Evolutionary conservation across 1,139 yeast species (phyloP).

Genomic region (Arxiozyma heterogenica): DNA sequence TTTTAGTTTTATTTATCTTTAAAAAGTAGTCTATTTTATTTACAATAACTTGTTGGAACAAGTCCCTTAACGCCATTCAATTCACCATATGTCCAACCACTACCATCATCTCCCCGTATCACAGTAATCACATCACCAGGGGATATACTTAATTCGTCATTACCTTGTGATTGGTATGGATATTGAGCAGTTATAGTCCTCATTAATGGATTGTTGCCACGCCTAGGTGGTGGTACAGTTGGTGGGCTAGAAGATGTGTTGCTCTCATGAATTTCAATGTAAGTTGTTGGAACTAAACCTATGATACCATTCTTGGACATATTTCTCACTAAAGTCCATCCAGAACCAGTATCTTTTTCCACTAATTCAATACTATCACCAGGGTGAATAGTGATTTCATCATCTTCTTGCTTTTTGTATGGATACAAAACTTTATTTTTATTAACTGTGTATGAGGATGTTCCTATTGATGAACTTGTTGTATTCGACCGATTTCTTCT

Average conservation of each 20-base stretch:
- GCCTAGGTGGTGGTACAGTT: conserved; percentile 76
- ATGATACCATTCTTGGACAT: conserved; percentile 37
- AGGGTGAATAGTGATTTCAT: conserved; percentile 54
- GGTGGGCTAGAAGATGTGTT: conserved; percentile 37
- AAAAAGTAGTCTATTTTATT: conserved; percentile 3
- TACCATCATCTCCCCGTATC: conserved; percentile 67
- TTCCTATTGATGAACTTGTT: conserved; percentile 3
- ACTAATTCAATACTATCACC: conserved; percentile 57
- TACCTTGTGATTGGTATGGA: conserved; percentile 74
- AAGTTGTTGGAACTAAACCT: conserved; percentile 85
- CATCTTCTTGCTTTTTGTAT: conserved; percentile 64
- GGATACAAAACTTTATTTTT: conserved; percentile 53
- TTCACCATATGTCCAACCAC: conserved; percentile 97
- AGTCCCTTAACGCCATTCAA: conserved; percentile 62
- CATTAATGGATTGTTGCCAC: conserved; percentile 36
- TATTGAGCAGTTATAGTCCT: conserved; percentile 59
- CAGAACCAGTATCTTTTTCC: conserved; percentile 77
- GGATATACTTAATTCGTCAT: conserved; percentile 62
- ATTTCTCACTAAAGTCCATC: conserved; percentile 67
- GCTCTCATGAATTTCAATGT: conserved; percentile 44
- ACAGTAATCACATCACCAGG: conserved; percentile 73
- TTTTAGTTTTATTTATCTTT: not conserved
- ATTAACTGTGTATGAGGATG: not conserved
- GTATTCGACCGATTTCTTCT: conserved; percentile 19
- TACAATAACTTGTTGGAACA: conserved; percentile 69